These are phyloP conservation scores for Platanthera guangdongensis DNA, from an alignment of 106 monocot genomes.

Conservation along the genomic window DNA sequence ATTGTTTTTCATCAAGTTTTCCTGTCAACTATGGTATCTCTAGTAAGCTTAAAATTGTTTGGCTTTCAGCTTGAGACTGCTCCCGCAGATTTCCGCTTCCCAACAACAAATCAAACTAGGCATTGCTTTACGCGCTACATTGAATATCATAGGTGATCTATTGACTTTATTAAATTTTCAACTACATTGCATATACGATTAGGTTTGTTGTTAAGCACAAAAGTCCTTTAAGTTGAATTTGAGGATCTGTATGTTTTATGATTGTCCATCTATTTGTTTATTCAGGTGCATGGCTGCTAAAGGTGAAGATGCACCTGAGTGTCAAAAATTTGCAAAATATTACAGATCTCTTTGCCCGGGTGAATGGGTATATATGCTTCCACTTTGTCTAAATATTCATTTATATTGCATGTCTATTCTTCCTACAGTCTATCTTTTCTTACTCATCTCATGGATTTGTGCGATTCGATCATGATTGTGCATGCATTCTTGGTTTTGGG, in stretches of 20 bases:
- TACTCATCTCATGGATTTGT: background rate
- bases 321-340: slow-evolving; percentile 69
- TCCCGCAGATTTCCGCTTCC: slow-evolving; percentile 96
- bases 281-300: slow-evolving; percentile 78
- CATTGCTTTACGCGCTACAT: slow-evolving; percentile 97
- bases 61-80: slow-evolving; percentile 9
- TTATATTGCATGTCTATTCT: background rate
- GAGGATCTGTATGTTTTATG: background rate
- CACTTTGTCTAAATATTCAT: background rate
- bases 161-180: background rate
- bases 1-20: background rate
- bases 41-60: background rate
- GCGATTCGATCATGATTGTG: background rate
- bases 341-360: slow-evolving; percentile 48
- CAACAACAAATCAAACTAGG: slow-evolving; percentile 94
- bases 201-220: background rate
- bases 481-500: background rate
- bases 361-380: slow-evolving; percentile 66
- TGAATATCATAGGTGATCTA: slow-evolving; percentile 69
- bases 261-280: background rate
- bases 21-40: background rate
- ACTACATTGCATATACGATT: background rate
- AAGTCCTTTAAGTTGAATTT: background rate
- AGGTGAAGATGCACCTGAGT: slow-evolving; percentile 72
- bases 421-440: background rate